Percentiles rank a stretch among this genome's conserved stretches.
Evolutionary conservation across 805 yeast genomes (phyloP).

Genomic region (Cyberlindnera xishuangbannaensis): DNA sequence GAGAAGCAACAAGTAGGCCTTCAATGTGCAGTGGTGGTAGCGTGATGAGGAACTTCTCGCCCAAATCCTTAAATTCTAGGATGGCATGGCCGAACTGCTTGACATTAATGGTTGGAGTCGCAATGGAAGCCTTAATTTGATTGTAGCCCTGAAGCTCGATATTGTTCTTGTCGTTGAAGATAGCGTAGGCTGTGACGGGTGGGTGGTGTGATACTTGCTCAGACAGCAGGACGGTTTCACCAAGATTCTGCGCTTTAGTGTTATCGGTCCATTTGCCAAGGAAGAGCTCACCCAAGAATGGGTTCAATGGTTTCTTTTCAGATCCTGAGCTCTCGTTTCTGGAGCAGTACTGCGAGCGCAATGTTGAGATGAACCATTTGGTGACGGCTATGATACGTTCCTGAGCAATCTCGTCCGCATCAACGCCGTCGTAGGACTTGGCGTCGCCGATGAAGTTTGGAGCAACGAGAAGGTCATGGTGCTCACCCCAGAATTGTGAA

Average conservation of each 20-base stretch:
- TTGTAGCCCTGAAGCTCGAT: conserved; percentile 82
- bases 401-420: conserved; percentile 42
- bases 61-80: conserved; percentile 52
- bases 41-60: conserved; percentile 73
- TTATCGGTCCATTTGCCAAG: conserved; percentile 79
- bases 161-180: conserved; percentile 65
- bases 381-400: conserved; percentile 77
- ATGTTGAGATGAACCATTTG: conserved; percentile 85
- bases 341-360: conserved; percentile 90
- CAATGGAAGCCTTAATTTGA: conserved; percentile 79
- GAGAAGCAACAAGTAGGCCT: conserved; percentile 85
- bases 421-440: conserved; percentile 9
- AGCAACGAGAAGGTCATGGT: conserved; percentile 73
- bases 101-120: conserved; percentile 73
- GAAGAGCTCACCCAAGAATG: conserved; percentile 91
- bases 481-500: conserved; percentile 95
- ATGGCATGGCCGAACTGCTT: conserved; percentile 92
- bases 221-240: conserved; percentile 73
- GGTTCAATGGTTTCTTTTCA: conserved; percentile 96
- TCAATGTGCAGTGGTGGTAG: conserved; percentile 93
- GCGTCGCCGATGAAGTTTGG: conserved; percentile 49
- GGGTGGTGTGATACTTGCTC: conserved; percentile 99
- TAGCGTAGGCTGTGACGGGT: conserved; percentile 90
- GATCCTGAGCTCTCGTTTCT: conserved; percentile 89
- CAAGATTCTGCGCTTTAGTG: conserved; percentile 43